Conservation (phyloP, 2,329 filamentous ascomycete species). For the Claviceps paspali region DNA sequence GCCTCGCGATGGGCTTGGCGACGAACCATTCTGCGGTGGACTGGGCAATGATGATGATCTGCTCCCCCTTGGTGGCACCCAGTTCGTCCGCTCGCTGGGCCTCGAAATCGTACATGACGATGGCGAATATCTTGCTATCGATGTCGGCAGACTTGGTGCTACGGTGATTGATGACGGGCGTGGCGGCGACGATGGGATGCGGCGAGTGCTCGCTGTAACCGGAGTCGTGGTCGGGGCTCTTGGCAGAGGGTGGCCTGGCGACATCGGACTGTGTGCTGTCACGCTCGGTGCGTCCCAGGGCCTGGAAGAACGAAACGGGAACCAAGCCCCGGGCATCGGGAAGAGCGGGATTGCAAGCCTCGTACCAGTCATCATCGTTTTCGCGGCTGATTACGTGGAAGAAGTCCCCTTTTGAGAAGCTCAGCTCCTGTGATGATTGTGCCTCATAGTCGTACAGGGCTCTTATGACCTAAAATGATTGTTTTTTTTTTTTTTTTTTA, state of each 20-base stretch:
- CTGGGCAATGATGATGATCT: conserved; percentile 96
- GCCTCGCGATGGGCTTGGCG: conserved; percentile 90
- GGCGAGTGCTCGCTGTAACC: conserved; percentile 45
- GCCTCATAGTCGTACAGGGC: conserved; percentile 88
- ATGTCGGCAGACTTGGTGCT: conserved; percentile 36
- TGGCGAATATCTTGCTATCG: conserved; percentile 87
- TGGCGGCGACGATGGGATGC: conserved; percentile 10
- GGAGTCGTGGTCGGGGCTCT: conserved; percentile 70
- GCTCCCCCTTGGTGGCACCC: conserved; percentile 86
- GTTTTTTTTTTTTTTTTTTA: too few species aligned
- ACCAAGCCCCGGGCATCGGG: conserved; percentile 81
- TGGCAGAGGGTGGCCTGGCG: conserved; percentile 31
- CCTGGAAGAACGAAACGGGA: conserved; percentile 86
- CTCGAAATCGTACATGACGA: conserved; percentile 93
- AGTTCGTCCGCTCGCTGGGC: conserved; percentile 92
- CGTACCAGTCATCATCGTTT: conserved; percentile 92
- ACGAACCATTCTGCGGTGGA: conserved; percentile 99
- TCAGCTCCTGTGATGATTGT: conserved; percentile 60
- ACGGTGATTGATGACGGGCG: conserved; percentile 19
- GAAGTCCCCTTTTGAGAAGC: conserved; percentile 91
- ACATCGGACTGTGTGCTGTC: conserved; percentile 63
- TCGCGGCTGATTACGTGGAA: conserved; percentile 96
- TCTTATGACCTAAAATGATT: conserved; percentile 91
- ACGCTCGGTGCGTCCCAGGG: conserved; percentile 78
- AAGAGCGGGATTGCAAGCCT: conserved; percentile 87